Conservation (phyloP, 805 yeast species). For the Candida caryicola region DNA sequence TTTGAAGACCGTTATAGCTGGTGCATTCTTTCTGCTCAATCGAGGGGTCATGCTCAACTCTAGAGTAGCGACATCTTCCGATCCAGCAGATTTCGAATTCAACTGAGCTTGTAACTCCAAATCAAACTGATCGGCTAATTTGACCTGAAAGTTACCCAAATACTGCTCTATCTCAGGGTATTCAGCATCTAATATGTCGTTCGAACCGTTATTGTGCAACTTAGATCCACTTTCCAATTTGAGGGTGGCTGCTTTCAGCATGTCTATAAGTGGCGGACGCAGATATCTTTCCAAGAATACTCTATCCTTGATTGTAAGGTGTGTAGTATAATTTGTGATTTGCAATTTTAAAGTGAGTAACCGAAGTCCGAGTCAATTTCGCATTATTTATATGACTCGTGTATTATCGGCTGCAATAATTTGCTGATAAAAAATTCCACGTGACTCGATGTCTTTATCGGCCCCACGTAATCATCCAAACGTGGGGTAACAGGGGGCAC, state of each 20-base stretch:
- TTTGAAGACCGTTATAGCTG: conserved; percentile 26
- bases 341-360: background rate
- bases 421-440: no score
- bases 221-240: no score
- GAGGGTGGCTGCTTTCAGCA: no score
- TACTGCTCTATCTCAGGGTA: conserved; percentile 19
- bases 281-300: conserved; percentile 21
- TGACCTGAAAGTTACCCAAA: conserved; percentile 21
- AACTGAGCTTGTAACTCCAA: conserved; percentile 6
- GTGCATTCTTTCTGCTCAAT: background rate
- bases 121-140: conserved; percentile 7
- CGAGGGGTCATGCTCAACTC: background rate
- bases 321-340: background rate
- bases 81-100: background rate
- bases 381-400: conserved; percentile 3
- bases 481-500: no score
- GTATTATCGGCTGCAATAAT: background rate
- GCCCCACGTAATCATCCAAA: no score
- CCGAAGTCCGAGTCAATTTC: conserved; percentile 1
- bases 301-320: conserved; percentile 16
- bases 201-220: background rate
- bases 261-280: no score
- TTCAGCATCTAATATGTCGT: conserved; percentile 1
- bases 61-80: background rate
- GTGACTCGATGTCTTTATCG: background rate